phyloP scores from a whole-genome alignment of 1,284 basidiomycete genomes.

The Chalciporus piperatoides region DNA sequence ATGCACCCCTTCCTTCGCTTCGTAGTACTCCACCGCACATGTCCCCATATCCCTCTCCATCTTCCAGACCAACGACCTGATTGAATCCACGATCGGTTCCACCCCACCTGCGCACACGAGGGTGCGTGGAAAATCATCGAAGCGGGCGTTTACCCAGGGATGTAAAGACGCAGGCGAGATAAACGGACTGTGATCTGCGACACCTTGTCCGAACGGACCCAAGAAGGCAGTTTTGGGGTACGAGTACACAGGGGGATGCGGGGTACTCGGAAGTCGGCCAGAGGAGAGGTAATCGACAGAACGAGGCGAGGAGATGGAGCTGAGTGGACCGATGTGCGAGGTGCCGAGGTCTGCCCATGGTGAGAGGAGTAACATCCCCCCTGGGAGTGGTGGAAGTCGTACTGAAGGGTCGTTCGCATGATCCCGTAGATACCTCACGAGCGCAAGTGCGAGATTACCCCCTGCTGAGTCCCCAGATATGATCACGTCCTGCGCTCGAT shows the following conservation, averaged over 20 bases:
- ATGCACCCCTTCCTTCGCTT: slow-evolving; percentile 50
- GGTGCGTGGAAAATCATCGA: slow-evolving; percentile 35
- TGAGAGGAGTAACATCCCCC: slow-evolving; percentile 43
- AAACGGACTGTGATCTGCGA: slow-evolving; percentile 22
- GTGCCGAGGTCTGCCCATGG: slow-evolving; percentile 45
- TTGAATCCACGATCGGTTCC: slow-evolving; percentile 35
- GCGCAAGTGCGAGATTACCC: slow-evolving; percentile 51
- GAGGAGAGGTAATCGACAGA: slow-evolving; percentile 20
- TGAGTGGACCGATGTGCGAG: slow-evolving; percentile 26
- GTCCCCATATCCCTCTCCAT: slow-evolving; percentile 44
- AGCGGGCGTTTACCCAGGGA: slow-evolving; percentile 19
- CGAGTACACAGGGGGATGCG: neutral
- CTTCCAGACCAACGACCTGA: slow-evolving; percentile 31
- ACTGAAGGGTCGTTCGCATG: slow-evolving; percentile 5
- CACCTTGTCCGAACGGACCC: slow-evolving; percentile 19
- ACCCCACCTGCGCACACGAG: slow-evolving; percentile 35
- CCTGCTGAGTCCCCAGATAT: slow-evolving; percentile 62
- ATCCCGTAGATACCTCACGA: slow-evolving; percentile 40
- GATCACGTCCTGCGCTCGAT: slow-evolving; percentile 48
- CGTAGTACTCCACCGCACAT: slow-evolving; percentile 44
- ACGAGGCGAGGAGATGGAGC: slow-evolving; percentile 19
- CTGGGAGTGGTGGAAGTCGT: slow-evolving; percentile 29
- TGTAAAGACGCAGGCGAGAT: slow-evolving; percentile 24
- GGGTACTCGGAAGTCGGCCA: neutral
- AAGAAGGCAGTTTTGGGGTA: slow-evolving; percentile 23